These are phyloP conservation scores for Hypoxylon rubiginosum DNA, from an alignment of 2,329 filamentous ascomycete genomes.

Conservation along the genomic window DNA sequence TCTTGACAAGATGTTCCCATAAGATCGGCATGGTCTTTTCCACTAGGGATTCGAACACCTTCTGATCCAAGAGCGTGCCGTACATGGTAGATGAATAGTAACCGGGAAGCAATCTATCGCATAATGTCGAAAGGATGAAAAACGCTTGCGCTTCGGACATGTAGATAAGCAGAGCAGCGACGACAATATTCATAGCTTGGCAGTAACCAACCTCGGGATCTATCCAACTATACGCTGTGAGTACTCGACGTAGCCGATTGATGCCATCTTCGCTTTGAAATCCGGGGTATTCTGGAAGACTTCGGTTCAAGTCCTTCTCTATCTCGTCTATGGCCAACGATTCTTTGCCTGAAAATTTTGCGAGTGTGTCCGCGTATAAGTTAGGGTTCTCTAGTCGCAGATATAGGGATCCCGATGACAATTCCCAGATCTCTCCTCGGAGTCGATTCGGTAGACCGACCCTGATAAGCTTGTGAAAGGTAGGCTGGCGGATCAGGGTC, in stretches of 20 bases:
- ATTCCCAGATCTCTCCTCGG: slow-evolving; percentile 94
- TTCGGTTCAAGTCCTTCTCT: slow-evolving; percentile 97
- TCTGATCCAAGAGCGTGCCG: slow-evolving; percentile 94
- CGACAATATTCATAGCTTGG: slow-evolving; percentile 99
- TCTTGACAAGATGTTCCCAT: slow-evolving; percentile 98
- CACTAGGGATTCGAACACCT: slow-evolving; percentile 97
- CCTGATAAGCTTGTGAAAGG: slow-evolving; percentile 96
- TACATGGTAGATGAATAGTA: slow-evolving; percentile 99
- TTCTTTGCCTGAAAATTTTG: slow-evolving; percentile 85
- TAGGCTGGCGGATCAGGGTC: slow-evolving; percentile 93
- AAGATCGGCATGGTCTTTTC: slow-evolving; percentile 98
- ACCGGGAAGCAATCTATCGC: slow-evolving; percentile 91
- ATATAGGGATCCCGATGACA: slow-evolving; percentile 92
- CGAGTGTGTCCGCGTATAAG: slow-evolving; percentile 85
- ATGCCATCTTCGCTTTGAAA: slow-evolving; percentile 98
- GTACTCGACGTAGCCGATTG: slow-evolving; percentile 85
- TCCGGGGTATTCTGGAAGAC: slow-evolving; percentile 95
- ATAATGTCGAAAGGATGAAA: slow-evolving; percentile 90
- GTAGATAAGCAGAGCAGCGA: slow-evolving; percentile 97
- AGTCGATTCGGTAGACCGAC: slow-evolving; percentile 95
- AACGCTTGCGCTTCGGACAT: slow-evolving; percentile 98
- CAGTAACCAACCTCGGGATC: slow-evolving; percentile 97
- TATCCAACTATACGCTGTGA: slow-evolving; percentile 98
- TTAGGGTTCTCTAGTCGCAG: slow-evolving; percentile 87
- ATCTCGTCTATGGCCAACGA: slow-evolving; percentile 99